Conservation (phyloP, 2,329 filamentous ascomycete species). For the Botryotinia convoluta region DNA sequence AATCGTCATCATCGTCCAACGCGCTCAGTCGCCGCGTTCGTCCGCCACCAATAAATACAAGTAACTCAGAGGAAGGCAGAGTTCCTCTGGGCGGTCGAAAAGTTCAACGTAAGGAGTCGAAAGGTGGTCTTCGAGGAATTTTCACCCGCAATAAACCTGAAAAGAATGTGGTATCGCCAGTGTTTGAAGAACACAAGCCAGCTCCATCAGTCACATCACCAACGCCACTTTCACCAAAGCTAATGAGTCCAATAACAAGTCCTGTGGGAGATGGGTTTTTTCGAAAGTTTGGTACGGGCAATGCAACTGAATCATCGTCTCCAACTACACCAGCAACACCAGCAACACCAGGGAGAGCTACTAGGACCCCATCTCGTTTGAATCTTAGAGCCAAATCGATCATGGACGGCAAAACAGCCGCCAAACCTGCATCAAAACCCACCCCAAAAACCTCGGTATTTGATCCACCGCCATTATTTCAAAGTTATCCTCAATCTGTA, state of each 20-base stretch:
- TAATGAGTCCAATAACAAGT: slow-evolving; percentile 26
- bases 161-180: slow-evolving; percentile 26
- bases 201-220: slow-evolving; percentile 1
- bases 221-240: slow-evolving; percentile 20
- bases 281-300: slow-evolving; percentile 19
- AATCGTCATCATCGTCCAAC: slow-evolving; percentile 14
- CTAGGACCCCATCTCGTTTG: slow-evolving; percentile 29
- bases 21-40: slow-evolving; percentile 28
- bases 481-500: slow-evolving; percentile 81
- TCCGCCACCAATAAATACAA: slow-evolving; percentile 30
- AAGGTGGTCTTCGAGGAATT: slow-evolving; percentile 35
- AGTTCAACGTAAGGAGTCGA: slow-evolving; percentile 31
- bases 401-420: slow-evolving; percentile 26
- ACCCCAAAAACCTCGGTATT: slow-evolving; percentile 43
- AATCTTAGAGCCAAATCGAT: slow-evolving; percentile 30
- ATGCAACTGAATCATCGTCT: slow-evolving; percentile 21
- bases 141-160: slow-evolving; percentile 35
- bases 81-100: slow-evolving; percentile 30
- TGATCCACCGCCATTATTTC: slow-evolving; percentile 75
- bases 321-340: slow-evolving; percentile 26
- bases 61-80: slow-evolving; percentile 21
- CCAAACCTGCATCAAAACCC: slow-evolving; percentile 24
- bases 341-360: slow-evolving; percentile 21
- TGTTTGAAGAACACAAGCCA: slow-evolving; percentile 26
- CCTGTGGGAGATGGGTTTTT: slow-evolving; percentile 24